Base-by-base conservation (phyloP, 176 grass and related monocot species). In the Aegilops bicornis region DNA sequence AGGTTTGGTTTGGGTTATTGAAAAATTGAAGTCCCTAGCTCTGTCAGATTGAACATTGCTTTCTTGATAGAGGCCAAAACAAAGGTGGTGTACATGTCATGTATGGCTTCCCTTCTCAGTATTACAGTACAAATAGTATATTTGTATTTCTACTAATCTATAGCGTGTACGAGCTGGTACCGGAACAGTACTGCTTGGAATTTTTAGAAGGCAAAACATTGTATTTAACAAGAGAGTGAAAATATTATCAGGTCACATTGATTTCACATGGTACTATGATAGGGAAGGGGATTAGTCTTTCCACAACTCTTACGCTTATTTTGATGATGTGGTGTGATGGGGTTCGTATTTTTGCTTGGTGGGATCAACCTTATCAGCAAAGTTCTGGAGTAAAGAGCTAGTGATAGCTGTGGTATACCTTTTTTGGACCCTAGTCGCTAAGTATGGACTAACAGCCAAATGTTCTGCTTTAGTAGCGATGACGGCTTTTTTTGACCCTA, bases 51-150 rank as follows among this genome's bases (percentile, higher is more conserved):
- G 16, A 29, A 29, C 29, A 64, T 37, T 29, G 39, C 63, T 71
- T 76, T 76, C 64, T 71, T 67, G 67, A 77, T 79, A 61, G 32
- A 60, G 50, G 60, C 20, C 61, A 19, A 36, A 36, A 79, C 30
- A 76, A 76, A 69, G 58, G 32, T 17, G 54, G 77, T 86, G 83
- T 58, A 56, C 25, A 54, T 3, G 2, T 8, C 17, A 33, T 73
- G 58, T 27, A 65, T 27, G 3, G 45, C 3, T 45, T 69, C 16
- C 11, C 22, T 76, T 84, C 82, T 84, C 19, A 17, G 39, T 60
- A 17, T 62, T 59, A 7, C 9, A 37, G 10, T 16, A 10, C 17
- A 67, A 74, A 79, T 37, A 31, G 48, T 59, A 16, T 61, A 14
- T 62, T 33, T 27, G 42, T 43, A 0, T 76, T 11, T 76, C 5